Percentiles rank a stretch among this genome's conserved stretches.
Evolutionary conservation across 2,329 filamentous ascomycete genomes (phyloP).

Genomic region (Hymenoscyphus infarciens): DNA sequence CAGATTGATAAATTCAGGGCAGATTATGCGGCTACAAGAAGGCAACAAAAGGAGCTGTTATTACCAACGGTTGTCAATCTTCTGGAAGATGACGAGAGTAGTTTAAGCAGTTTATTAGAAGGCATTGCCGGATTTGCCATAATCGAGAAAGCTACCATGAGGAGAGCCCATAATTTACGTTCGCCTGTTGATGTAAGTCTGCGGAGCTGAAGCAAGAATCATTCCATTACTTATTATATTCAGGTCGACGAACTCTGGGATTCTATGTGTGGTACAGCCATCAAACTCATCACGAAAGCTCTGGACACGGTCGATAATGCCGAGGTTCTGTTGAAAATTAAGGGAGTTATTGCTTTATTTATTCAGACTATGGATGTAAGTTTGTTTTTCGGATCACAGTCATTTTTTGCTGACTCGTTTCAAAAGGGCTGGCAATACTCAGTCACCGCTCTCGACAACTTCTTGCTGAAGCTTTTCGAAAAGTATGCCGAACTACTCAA

Average conservation of each 20-base stretch:
- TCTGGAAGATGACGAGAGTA: constrained; percentile 79
- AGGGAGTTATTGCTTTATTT: constrained; percentile 87
- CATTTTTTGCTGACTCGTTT: background rate
- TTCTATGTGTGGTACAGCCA: constrained; percentile 88
- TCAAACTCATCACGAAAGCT: constrained; percentile 75
- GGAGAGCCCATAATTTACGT: constrained; percentile 76
- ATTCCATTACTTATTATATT: constrained; percentile 18
- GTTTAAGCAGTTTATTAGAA: constrained; percentile 86
- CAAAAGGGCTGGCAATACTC: constrained; percentile 82
- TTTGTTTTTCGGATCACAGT: background rate
- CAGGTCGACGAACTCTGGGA: constrained; percentile 98
- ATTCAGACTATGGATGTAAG: constrained; percentile 95
- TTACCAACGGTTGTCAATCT: constrained; percentile 74
- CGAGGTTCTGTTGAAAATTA: constrained; percentile 88
- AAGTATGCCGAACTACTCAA: constrained; percentile 93
- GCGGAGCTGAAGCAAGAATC: background rate
- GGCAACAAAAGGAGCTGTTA: constrained; percentile 87
- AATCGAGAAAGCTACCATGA: constrained; percentile 91
- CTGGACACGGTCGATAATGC: constrained; percentile 80
- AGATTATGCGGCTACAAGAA: constrained; percentile 88
- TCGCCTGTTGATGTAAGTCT: constrained; percentile 71
- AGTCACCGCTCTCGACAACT: constrained; percentile 73
- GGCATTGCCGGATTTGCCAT: constrained; percentile 96
- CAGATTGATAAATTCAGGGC: constrained; percentile 86
- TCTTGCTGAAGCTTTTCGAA: constrained; percentile 84